These are phyloP conservation scores for Carex myosuroides DNA, from an alignment of 176 grass and related monocot genomes.

Conservation along the genomic window DNA sequence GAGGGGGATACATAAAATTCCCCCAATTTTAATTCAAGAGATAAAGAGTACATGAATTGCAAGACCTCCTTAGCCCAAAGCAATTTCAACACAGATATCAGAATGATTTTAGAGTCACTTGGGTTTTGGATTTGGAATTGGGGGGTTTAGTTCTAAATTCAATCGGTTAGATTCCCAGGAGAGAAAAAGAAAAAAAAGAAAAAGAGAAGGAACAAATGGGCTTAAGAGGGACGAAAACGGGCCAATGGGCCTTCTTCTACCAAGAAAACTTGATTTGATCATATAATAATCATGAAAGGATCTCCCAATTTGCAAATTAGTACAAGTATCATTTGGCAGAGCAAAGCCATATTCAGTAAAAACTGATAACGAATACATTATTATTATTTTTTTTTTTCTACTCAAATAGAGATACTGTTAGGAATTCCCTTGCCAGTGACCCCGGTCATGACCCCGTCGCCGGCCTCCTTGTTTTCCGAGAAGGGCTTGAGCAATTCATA, in stretches of 20 bases:
- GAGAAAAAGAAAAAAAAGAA: background rate
- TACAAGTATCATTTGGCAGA: background rate
- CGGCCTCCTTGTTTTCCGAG: background rate
- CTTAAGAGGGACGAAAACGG: too few species aligned
- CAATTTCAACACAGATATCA: background rate
- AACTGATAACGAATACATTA: background rate
- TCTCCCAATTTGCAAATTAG: background rate
- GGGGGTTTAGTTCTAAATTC: background rate
- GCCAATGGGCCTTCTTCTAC: background rate
- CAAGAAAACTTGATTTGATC: background rate
- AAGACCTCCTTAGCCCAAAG: background rate
- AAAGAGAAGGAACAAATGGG: background rate
- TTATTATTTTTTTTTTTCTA: background rate
- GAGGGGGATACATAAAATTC: too few species aligned
- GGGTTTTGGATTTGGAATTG: background rate
- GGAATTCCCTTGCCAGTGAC: slow-evolving; percentile 55
- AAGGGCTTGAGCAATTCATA: slow-evolving; percentile 51
- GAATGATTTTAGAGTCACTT: background rate
- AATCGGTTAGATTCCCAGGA: background rate
- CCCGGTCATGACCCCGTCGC: background rate
- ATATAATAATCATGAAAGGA: background rate
- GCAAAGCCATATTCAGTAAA: background rate
- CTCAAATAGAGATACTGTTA: slow-evolving; percentile 67
- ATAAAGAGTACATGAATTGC: background rate
- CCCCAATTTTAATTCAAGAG: background rate